Base-by-base conservation (phyloP, 192 early-diverging fungal species). In the Obelidium mucronatum region DNA sequence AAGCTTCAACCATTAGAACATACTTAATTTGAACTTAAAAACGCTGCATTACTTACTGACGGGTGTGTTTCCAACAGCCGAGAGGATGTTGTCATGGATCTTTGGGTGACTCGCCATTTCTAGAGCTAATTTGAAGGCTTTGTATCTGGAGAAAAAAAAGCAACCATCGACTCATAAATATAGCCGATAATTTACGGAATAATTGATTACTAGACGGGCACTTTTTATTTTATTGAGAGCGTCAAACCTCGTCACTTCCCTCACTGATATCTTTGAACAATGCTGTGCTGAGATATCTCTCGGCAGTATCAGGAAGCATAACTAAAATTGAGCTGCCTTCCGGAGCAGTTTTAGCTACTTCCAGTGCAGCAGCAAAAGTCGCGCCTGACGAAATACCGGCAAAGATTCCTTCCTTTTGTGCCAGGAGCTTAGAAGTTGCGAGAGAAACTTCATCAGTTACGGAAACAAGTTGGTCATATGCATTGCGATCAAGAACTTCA, bases 361-460 rank as follows among this genome's bases (percentile, higher is more conserved):
- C n/a, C 24, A 81, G 55, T n/a, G 72, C 80, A 59, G 30, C 73
- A n/a, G 42, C 40, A 51, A 79, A 78, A 1, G 77, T 76, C 36
- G 80, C 80, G 30, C 80, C 80, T 1, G 28, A 77, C 39, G 39
- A 53, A 58, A 81, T 79, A 17, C 80, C 80, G 26, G 52, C 48
- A 34, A 81, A 81, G 36, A 81, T 76, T 26, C 80, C 80, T 58
- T 81, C 80, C 61, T 81, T 78, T 44, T 73, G 55, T 31, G 80
- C 80, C 59, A 81, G 52, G 2, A 67, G 40, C 48, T 79, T 81
- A 30, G 65, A 55, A 53, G 73, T 77, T 15, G 51, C 71, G 35
- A 81, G 75, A 30, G 80, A 71, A 36, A 66, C 80, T 54, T 80
- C 74, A 40, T 81, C 80, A 15, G 39, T 37, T 4, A 74, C 39